Conservation (phyloP, 805 yeast genomes). For the Saccharomycopsis guyanensis region DNA sequence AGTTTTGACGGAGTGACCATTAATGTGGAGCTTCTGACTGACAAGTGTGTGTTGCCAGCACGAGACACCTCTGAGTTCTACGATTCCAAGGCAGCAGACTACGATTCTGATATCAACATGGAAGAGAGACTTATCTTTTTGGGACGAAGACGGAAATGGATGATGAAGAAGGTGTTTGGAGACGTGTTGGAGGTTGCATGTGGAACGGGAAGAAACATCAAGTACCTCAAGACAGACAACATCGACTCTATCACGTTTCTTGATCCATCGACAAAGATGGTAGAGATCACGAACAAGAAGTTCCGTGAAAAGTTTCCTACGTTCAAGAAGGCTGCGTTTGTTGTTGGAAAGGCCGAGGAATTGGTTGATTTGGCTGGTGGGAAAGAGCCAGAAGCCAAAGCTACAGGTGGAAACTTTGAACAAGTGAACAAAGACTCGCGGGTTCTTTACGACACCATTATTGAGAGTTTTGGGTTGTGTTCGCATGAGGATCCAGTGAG, state of each 20-base stretch:
- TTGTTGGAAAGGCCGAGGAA: slow-evolving; percentile 85
- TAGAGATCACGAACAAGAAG: slow-evolving; percentile 68
- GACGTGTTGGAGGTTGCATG: slow-evolving; percentile 92
- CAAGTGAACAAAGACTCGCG: slow-evolving; percentile 23
- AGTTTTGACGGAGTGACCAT: slow-evolving; percentile 17
- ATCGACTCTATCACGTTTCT: slow-evolving; percentile 73
- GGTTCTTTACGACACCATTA: slow-evolving; percentile 79
- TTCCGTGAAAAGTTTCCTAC: slow-evolving; percentile 61
- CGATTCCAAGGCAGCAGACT: slow-evolving; percentile 68
- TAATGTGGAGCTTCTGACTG: slow-evolving; percentile 20
- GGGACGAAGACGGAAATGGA: slow-evolving; percentile 65
- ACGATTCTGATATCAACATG: slow-evolving; percentile 69
- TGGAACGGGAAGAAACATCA: slow-evolving; percentile 92
- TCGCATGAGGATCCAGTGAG: slow-evolving; percentile 89
- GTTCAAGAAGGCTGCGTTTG: slow-evolving; percentile 71
- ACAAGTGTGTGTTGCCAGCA: slow-evolving; percentile 47
- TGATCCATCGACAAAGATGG: slow-evolving; percentile 82
- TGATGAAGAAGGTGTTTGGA: slow-evolving; percentile 71
- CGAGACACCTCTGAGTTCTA: slow-evolving; percentile 77
- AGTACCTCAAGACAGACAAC: slow-evolving; percentile 53
- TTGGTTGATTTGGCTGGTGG: slow-evolving; percentile 46
- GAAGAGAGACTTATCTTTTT: slow-evolving; percentile 38
- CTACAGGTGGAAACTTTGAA: slow-evolving; percentile 11
- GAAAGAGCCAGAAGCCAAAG: slow-evolving; percentile 23
- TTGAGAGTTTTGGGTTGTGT: slow-evolving; percentile 93